phyloP scores from a whole-genome alignment of 2,329 filamentous ascomycete species.

The Golovinomyces cichoracearum region DNA sequence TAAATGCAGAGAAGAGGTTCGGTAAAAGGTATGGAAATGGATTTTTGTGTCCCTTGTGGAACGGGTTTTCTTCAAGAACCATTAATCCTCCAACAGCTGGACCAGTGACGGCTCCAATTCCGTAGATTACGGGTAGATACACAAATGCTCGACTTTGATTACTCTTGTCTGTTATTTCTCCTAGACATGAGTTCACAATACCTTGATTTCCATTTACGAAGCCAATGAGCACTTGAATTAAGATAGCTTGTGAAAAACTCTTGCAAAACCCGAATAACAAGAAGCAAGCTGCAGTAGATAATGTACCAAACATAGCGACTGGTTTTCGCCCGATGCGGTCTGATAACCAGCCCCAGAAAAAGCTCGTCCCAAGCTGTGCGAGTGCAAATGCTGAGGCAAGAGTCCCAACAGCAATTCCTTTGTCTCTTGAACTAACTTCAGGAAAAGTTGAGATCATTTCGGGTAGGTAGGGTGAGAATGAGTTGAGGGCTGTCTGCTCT shows the following conservation, averaged over 20 bases:
- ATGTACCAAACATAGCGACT: conserved; percentile 55
- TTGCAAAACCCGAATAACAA: conserved; percentile 65
- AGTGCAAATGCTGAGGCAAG: conserved; percentile 79
- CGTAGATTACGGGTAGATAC: conserved; percentile 89
- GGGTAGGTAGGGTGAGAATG: conserved; percentile 81
- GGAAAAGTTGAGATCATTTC: conserved; percentile 75
- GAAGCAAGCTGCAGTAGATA: conserved; percentile 62
- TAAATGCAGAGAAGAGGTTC: conserved; percentile 49
- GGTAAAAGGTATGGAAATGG: conserved; percentile 63
- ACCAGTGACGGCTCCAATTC: conserved; percentile 75
- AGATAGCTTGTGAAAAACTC: conserved; percentile 56
- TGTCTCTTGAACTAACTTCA: conserved; percentile 42
- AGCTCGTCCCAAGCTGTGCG: conserved; percentile 77
- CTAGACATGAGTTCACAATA: conserved; percentile 75
- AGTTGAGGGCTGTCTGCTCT: conserved; percentile 92
- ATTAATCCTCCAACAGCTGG: conserved; percentile 73
- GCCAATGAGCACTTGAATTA: conserved; percentile 77
- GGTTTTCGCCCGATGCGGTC: conserved; percentile 61
- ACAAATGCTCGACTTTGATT: conserved; percentile 89
- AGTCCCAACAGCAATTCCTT: conserved; percentile 69
- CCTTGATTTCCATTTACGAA: conserved; percentile 85
- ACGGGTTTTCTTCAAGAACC: conserved; percentile 30
- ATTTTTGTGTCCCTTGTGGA: conserved; percentile 24
- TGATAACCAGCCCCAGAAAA: conserved; percentile 68
- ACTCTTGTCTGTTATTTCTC: conserved; percentile 79